Base-by-base conservation (phyloP, 2,329 filamentous ascomycete genomes). In the Delphinella strobiligena region DNA sequence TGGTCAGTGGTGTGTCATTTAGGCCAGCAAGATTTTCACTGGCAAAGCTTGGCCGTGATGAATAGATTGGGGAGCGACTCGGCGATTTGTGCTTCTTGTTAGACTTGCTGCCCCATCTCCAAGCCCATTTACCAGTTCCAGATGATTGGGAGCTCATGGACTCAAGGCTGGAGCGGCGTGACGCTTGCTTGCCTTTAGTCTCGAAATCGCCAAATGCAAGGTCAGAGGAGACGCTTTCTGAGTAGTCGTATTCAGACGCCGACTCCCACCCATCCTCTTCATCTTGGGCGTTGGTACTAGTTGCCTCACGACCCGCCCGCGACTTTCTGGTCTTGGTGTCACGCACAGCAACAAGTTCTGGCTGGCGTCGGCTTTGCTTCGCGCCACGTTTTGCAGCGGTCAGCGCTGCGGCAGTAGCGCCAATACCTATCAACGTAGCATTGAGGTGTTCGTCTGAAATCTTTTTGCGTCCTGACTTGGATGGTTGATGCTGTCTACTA, bases 181-280 rank as follows among this genome's bases (percentile, higher is more conserved):
- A 55, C 37, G 59, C 59, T 11, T 19, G 37, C 19, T 55, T 60
- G 37, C 52, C 49, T 19, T 55, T 58, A 41, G 51, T 49, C 18
- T 55, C 53, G 24, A 59, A 60, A 34, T 66, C 67, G 31, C 78
- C 78, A 49, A 78, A 82, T 2, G 77, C 76, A 39, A 82, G 65
- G 18, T 61, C 74, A 19, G 70, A 73, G 49, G 72, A 69, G 34
- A 69, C 60, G 53, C 70, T 75, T 24, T 63, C 68, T n/a, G 62
- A 62, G 32, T 69, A 66, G 31, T 71, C 69, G 16, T 67, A 69
- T 19, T 72, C 72, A 34, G 69, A 69, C n/a, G 67, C 66, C 45
- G 74, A 72, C 46, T 75, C 69, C 74, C 74, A 78, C 15, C 61
- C 71, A 19, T 73, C 72, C 16, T 74, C 72, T 17, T 69, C 66